These are phyloP conservation scores for Talaromyces sp. DNA, from an alignment of 2,329 filamentous ascomycete genomes.

Conservation along the genomic window DNA sequence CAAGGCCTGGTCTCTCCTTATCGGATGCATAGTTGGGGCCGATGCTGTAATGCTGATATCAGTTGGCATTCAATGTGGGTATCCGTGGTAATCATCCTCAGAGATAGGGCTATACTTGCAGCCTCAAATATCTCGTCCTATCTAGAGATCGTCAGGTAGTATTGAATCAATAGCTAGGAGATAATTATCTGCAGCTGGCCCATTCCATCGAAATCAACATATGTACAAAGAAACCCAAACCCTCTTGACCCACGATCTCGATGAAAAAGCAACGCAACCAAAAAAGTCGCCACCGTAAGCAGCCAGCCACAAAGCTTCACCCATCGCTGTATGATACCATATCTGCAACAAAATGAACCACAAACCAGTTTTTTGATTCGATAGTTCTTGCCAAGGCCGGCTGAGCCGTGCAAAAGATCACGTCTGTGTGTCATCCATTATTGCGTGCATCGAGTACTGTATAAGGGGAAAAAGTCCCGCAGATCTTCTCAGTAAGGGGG, in stretches of 20 bases:
- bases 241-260: background rate
- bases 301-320: background rate
- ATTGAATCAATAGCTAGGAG: background rate
- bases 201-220: background rate
- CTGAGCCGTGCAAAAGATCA: background rate
- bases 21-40: background rate
- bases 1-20: background rate
- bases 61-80: background rate
- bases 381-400: background rate
- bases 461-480: background rate
- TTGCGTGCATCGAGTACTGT: background rate
- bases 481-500: background rate
- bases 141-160: background rate
- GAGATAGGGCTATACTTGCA: background rate
- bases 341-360: background rate
- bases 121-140: background rate
- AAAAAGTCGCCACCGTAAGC: background rate
- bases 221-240: background rate
- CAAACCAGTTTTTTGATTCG: background rate
- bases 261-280: background rate
- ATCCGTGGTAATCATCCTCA: background rate
- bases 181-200: background rate
- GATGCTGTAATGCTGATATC: background rate
- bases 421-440: background rate
- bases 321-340: background rate